phyloP scores from a whole-genome alignment of 495 filamentous ascomycete genomes.

The Schizothecium vesticola region DNA sequence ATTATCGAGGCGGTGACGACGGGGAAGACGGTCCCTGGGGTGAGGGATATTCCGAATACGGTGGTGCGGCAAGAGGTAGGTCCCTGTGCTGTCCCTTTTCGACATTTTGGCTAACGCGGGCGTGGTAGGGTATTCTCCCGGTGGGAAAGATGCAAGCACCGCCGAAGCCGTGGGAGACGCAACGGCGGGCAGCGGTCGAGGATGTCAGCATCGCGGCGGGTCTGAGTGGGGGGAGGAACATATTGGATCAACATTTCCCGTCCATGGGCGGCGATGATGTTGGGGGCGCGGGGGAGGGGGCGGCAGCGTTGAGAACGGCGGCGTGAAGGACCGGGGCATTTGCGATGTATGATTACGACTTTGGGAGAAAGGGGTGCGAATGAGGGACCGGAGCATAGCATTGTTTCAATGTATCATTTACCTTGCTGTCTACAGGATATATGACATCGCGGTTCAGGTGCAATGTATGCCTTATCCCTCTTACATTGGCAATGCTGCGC shows the following conservation, averaged over 20 bases:
- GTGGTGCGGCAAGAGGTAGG: slow-evolving; percentile 55
- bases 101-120: not conserved
- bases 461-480: no score
- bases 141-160: slow-evolving; percentile 32
- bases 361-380: not conserved
- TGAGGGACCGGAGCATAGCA: not conserved
- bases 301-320: not conserved
- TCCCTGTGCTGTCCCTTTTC: not conserved
- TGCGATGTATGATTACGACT: not conserved
- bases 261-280: slow-evolving; percentile 13
- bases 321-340: not conserved
- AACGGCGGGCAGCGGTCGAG: not conserved
- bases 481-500: no score
- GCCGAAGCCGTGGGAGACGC: slow-evolving; percentile 36
- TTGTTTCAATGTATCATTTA: not conserved
- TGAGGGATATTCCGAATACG: slow-evolving; percentile 81
- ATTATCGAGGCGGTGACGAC: slow-evolving; percentile 84
- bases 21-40: slow-evolving; percentile 81
- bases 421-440: no score
- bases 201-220: not conserved
- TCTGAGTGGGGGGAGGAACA: slow-evolving; percentile 2
- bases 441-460: no score
- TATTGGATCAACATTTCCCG: slow-evolving; percentile 25
- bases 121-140: slow-evolving; percentile 28
- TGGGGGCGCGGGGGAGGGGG: not conserved